Conservation (phyloP, 345 rosid genomes). For the Pistacia atlantica region DNA sequence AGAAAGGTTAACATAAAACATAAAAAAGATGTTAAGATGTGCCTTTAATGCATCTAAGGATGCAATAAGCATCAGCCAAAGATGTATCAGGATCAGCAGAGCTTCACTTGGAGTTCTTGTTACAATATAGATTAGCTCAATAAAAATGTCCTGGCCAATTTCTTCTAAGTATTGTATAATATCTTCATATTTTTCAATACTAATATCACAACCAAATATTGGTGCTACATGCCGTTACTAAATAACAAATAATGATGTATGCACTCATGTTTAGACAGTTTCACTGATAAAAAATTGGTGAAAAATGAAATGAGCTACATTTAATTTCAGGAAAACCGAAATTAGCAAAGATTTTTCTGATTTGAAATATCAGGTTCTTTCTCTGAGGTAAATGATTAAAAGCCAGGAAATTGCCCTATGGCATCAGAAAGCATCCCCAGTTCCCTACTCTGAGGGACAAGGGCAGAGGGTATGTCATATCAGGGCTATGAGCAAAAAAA, state of each 20-base stretch:
- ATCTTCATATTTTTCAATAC: not conserved
- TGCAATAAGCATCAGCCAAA: not conserved
- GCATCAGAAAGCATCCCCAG: conserved; percentile 7
- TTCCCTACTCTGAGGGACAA: conserved; percentile 4
- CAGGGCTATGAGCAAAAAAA: not conserved
- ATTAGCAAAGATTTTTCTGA: too few species aligned
- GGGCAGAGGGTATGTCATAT: not conserved
- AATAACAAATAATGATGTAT: not conserved
- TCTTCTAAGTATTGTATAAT: not conserved
- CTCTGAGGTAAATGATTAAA: not conserved
- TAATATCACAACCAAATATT: not conserved
- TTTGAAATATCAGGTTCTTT: not conserved
- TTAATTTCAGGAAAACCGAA: too few species aligned
- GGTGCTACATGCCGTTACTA: not conserved
- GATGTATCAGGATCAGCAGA: conserved; percentile 1
- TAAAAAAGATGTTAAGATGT: not conserved
- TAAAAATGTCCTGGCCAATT: not conserved
- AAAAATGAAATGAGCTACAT: not conserved
- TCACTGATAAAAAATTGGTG: not conserved
- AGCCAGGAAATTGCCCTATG: conserved; percentile 7
- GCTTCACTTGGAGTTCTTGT: not conserved
- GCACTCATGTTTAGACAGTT: not conserved
- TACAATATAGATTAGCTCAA: not conserved
- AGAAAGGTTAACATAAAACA: not conserved
- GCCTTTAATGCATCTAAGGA: not conserved